Base-by-base conservation (phyloP, 2,329 filamentous ascomycete genomes). In the Bipolaris cookei region DNA sequence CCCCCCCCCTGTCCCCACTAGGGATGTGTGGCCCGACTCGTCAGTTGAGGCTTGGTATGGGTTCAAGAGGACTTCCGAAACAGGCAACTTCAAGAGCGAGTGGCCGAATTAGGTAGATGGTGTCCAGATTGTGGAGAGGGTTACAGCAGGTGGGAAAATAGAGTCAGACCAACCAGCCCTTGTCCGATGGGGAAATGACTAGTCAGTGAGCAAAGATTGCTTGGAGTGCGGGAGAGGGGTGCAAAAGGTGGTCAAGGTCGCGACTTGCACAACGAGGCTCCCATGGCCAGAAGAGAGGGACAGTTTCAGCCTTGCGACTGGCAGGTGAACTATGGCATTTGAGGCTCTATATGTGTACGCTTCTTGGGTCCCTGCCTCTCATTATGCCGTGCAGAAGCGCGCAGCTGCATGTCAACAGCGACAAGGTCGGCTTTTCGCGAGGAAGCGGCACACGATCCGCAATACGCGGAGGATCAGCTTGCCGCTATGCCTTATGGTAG, bases 391-490 rank as follows among this genome's bases (percentile, higher is more conserved):
- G 56, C 63, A 65, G 52, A 61, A 53, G 61, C 58, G 56, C 54
- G 61, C 53, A 62, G 44, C 59, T 56, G 64, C 61, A 58, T 51
- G 45, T 61, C 56, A 61, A 56, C 62, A 59, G 50, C 39, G 49
- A 58, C 64, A 45, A 51, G 66, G 65, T 56, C 54, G 59, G 62
- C 59, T 53, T 53, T 61, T 71, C 70, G 70, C 70, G 70, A 71
- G 70, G 70, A 71, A 64, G 61, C 70, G 70, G 70, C 59, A 67
- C 61, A 52, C 64, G 65, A 69, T 71, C 69, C 70, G 69, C 58
- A 61, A 65, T 59, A 65, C 68, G 64, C 65, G 66, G 61, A 66
- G 63, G 64, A 71, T 60, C 67, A 62, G 58, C 62, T 46, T 61
- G 60, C 50, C 48, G 59, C 63, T 57, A 64, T 62, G 59, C 57